Conservation (phyloP, 306 rosid species). For the Citrullus amarus region DNA sequence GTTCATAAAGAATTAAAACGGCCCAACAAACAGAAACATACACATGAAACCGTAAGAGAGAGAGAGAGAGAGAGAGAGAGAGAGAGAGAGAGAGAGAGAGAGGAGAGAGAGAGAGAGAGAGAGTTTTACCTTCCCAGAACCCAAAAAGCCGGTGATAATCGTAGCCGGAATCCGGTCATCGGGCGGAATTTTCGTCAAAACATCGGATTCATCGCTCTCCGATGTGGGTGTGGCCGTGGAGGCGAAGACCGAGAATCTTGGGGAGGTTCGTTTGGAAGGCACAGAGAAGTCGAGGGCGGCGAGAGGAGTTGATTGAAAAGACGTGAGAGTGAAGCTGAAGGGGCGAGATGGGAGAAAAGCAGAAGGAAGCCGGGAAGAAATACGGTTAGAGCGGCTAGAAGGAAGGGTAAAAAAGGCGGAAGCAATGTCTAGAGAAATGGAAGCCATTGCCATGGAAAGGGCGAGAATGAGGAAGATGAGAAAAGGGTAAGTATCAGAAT, state of each 20-base stretch:
- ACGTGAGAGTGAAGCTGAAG: slow-evolving; percentile 12
- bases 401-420: slow-evolving; percentile 32
- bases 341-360: slow-evolving; percentile 17
- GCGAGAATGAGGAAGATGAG: neutral
- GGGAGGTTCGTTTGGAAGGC: slow-evolving; percentile 14
- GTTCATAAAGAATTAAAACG: neutral
- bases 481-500: neutral
- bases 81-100: neutral
- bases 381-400: slow-evolving; percentile 23
- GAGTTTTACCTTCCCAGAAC: slow-evolving; percentile 71
- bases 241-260: slow-evolving; percentile 36
- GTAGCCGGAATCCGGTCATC: slow-evolving; percentile 84
- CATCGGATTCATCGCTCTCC: slow-evolving; percentile 43
- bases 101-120: neutral
- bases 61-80: neutral
- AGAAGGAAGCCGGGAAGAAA: slow-evolving; percentile 24
- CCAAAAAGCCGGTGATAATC: slow-evolving; percentile 85
- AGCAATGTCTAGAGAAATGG: slow-evolving; percentile 35
- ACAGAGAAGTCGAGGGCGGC: slow-evolving; percentile 6
- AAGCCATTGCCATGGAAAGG: slow-evolving; percentile 26
- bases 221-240: slow-evolving; percentile 45
- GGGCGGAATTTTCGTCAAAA: slow-evolving; percentile 48
- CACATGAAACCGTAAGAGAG: neutral
- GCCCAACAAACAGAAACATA: neutral
- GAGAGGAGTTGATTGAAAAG: slow-evolving; percentile 14